phyloP scores from a whole-genome alignment of 2,329 filamentous ascomycete genomes.

The Daldinia sp. region DNA sequence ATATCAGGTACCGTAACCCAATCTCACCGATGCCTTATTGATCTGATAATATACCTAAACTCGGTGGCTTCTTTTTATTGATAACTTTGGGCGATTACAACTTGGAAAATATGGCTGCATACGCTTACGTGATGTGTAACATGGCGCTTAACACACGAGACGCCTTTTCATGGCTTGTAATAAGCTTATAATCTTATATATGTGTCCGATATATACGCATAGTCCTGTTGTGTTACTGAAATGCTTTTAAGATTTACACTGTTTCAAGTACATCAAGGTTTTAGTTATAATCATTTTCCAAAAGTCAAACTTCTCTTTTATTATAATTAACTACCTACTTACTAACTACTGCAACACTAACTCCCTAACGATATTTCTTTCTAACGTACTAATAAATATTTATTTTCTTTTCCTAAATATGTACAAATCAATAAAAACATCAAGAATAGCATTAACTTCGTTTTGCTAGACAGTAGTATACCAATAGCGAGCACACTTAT shows the following conservation, averaged over 20 bases:
- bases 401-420: neutral
- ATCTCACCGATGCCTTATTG: conserved; percentile 1
- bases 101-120: neutral
- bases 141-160: conserved; percentile 25
- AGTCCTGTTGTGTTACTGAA: neutral
- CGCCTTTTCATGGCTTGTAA: neutral
- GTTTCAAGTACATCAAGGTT: neutral
- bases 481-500: conserved; percentile 31
- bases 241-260: too few species aligned
- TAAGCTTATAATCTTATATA: neutral
- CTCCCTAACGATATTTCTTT: neutral
- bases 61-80: neutral
- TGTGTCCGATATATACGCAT: neutral
- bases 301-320: too few species aligned
- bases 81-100: neutral
- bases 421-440: neutral
- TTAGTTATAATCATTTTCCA: too few species aligned
- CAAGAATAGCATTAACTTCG: neutral
- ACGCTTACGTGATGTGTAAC: conserved; percentile 19
- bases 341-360: too few species aligned
- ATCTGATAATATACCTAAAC: neutral
- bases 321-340: too few species aligned
- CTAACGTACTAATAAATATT: neutral
- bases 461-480: conserved; percentile 4
- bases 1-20: neutral